Evolutionary conservation across 306 rosid species (phyloP).

Genomic region (Vachellia pachyceras): DNA sequence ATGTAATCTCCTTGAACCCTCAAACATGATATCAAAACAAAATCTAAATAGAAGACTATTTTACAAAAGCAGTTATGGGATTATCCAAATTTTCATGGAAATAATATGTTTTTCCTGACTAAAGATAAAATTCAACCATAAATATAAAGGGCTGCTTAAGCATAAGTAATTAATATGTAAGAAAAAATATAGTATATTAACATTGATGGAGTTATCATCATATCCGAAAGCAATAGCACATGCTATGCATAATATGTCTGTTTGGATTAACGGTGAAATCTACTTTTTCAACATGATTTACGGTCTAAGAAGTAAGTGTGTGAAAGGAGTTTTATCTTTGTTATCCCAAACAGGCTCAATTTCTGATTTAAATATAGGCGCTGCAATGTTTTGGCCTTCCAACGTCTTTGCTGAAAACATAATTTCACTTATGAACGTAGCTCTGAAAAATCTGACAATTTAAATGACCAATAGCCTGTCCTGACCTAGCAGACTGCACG

Average conservation of each 20-base stretch:
- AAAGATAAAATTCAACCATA: not conserved
- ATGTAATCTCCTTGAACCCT: conserved; percentile 16
- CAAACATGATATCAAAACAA: conserved; percentile 26
- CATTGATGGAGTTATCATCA: not conserved
- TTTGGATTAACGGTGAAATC: too few species aligned
- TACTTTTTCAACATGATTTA: too few species aligned
- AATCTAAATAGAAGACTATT: conserved; percentile 11
- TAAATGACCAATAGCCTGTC: conserved; percentile 4
- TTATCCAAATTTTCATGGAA: conserved; percentile 15
- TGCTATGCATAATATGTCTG: not conserved
- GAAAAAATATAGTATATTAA: not conserved
- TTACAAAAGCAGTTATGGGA: not conserved
- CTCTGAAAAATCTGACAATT: conserved; percentile 28
- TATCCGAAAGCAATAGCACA: conserved; percentile 9
- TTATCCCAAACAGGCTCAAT: too few species aligned
- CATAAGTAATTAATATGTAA: not conserved
- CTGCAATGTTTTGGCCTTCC: conserved; percentile 15
- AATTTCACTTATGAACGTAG: not conserved
- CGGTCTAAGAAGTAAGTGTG: too few species aligned
- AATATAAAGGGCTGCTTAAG: conserved; percentile 3
- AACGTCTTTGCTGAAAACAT: conserved; percentile 21
- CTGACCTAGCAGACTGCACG: conserved; percentile 16
- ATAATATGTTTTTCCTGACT: not conserved
- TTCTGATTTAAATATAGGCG: not conserved
- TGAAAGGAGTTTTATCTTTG: too few species aligned